Conservation (phyloP, 176 grass and related monocot genomes). For the Musa itinerans region DNA sequence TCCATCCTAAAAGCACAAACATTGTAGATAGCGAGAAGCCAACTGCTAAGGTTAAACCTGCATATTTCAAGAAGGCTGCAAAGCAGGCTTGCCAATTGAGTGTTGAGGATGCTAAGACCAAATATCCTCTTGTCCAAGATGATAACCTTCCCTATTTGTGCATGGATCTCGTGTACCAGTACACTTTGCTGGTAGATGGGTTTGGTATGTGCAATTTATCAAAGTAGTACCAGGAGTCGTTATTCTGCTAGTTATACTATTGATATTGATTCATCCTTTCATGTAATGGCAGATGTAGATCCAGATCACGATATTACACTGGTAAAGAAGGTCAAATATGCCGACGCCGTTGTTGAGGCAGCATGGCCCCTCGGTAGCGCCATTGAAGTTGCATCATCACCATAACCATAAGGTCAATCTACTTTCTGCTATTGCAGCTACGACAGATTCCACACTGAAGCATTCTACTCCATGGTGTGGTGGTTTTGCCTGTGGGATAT, state of each 20-base stretch:
- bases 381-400: constrained; percentile 30
- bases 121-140: constrained; percentile 8
- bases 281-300: constrained; percentile 22
- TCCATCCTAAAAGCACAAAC: too few species aligned
- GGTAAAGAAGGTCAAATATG: constrained; percentile 34
- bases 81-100: constrained; percentile 13
- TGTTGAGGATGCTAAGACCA: constrained; percentile 14
- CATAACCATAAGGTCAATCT: neutral
- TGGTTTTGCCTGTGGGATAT: too few species aligned
- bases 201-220: constrained; percentile 21
- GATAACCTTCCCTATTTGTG: constrained; percentile 29
- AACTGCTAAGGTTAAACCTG: neutral
- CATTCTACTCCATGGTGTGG: neutral
- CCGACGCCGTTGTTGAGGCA: constrained; percentile 26
- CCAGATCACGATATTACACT: constrained; percentile 34
- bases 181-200: constrained; percentile 45
- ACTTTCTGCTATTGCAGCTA: neutral
- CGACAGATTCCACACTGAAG: neutral
- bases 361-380: constrained; percentile 44
- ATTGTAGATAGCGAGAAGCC: constrained; percentile 2
- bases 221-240: neutral
- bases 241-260: neutral
- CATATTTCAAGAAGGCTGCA: constrained; percentile 14
- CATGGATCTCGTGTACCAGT: constrained; percentile 48
- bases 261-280: constrained; percentile 1